Base-by-base conservation (phyloP, 2,329 filamentous ascomycete species). In the Ophiostoma sp. region DNA sequence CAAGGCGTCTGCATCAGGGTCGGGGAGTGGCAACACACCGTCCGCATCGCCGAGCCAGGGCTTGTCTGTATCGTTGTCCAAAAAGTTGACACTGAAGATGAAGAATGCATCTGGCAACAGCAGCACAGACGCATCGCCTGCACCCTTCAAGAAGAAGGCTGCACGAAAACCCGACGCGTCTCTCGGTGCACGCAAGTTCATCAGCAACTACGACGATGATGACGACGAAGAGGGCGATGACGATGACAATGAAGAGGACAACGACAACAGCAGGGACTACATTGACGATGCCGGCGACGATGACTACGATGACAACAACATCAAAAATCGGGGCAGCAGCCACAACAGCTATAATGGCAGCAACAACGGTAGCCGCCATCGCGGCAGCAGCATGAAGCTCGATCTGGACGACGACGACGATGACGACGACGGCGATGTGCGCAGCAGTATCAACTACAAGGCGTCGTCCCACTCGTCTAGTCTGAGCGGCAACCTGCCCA, bases 61-160 rank as follows among this genome's bases (percentile, higher is more conserved):
- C 1, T 65, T 72, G 63, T 71, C 71, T 0, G 42, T 52, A 9
- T 55, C 68, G n/a, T 58, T 72, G 49, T 58, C 63, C 12, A 73
- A 72, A 67, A 72, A 72, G 71, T 60, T 70, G 55, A 71, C 70
- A 27, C 67, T 78, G 64, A 79, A 82, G 58, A 86, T 86, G 63
- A 87, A 87, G 78, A 81, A 81, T 40, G 84, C 84, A 73, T 41
- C 65, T 3, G 58, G 42, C 16, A n/a, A 40, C 65, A 42, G 60
- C 60, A 44, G 62, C 62, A 12, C 12, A 12, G 58, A 60, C 8
- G n/a, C 67, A 3, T 64, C 65, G 8, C 58, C 52, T 7, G 65
- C 45, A n/a, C 75, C n/a, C 1, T n/a, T 55, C 9, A 86, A 85
- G 75, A 86, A 85, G 76, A 83, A 86, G 18, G 85, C 84, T 75